Conservation (phyloP, 129 eudicot genomes). For the Artemisia annua region DNA sequence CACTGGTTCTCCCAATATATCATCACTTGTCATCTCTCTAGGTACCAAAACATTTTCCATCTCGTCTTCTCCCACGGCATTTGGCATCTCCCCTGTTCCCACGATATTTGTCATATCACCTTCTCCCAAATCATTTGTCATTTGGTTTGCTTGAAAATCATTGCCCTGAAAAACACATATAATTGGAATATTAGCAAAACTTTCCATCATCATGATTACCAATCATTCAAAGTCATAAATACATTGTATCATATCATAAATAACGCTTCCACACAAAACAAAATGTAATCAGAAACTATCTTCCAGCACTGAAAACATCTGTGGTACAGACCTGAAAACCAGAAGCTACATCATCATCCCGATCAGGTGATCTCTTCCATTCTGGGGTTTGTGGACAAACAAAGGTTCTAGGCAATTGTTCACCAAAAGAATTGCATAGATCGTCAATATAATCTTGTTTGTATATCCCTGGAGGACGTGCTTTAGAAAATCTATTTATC, state of each 20-base stretch:
- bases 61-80: constrained; percentile 1
- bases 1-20: constrained; percentile 57
- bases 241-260: not conserved
- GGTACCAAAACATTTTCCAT: constrained; percentile 27
- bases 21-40: constrained; percentile 54
- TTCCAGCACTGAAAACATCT: not conserved
- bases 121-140: no score
- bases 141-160: constrained; percentile 14
- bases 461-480: constrained; percentile 72
- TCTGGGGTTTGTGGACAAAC: constrained; percentile 74
- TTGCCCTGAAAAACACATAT: constrained; percentile 43
- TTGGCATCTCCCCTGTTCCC: constrained; percentile 27
- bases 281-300: not conserved
- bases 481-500: constrained; percentile 49
- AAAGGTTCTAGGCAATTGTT: constrained; percentile 42
- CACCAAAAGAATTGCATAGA: constrained; percentile 52
- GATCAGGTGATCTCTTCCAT: constrained; percentile 67
- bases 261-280: constrained; percentile 4
- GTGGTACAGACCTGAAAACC: constrained; percentile 40
- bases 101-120: constrained; percentile 27
- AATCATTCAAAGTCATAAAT: constrained; percentile 8
- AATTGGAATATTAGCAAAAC: constrained; percentile 5
- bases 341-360: constrained; percentile 45
- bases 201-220: constrained; percentile 10
- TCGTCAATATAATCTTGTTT: constrained; percentile 60